These are phyloP conservation scores for Murraya paniculata DNA, from an alignment of 345 rosid genomes.

Conservation along the genomic window DNA sequence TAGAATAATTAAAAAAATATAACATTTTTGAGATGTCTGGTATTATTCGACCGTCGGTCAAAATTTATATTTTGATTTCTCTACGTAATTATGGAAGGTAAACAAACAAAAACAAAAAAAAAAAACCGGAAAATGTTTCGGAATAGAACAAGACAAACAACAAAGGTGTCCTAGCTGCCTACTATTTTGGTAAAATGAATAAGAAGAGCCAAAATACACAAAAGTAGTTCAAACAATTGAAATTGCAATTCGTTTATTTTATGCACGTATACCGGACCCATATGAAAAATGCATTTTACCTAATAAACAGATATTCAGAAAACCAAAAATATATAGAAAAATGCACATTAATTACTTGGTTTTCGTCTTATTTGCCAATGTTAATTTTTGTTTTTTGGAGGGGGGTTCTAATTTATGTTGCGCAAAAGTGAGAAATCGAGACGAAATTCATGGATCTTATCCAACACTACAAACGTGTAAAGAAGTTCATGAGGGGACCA, in stretches of 20 bases:
- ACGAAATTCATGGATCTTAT: too few relatives aligned
- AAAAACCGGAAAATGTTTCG: not conserved
- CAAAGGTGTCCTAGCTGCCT: not conserved
- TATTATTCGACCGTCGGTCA: too few relatives aligned
- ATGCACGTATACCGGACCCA: not conserved
- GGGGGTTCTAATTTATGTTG: too few relatives aligned
- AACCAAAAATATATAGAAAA: not conserved
- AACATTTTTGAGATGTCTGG: too few relatives aligned
- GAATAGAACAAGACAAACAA: not conserved
- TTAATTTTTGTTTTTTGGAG: too few relatives aligned
- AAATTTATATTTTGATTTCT: not conserved
- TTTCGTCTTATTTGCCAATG: not conserved
- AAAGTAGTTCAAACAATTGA: not conserved
- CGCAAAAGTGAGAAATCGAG: too few relatives aligned
- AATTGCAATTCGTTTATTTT: not conserved
- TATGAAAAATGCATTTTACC: not conserved
- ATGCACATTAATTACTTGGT: not conserved
- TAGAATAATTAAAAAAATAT: too few relatives aligned
- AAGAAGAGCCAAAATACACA: not conserved
- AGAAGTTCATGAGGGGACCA: not conserved
- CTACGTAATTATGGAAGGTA: not conserved
- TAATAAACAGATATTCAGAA: not conserved
- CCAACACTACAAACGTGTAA: not conserved
- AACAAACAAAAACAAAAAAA: not conserved
- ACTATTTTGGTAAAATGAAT: not conserved